These are phyloP conservation scores for Dactylorhiza incarnata DNA, from an alignment of 106 monocot species.

Conservation along the genomic window DNA sequence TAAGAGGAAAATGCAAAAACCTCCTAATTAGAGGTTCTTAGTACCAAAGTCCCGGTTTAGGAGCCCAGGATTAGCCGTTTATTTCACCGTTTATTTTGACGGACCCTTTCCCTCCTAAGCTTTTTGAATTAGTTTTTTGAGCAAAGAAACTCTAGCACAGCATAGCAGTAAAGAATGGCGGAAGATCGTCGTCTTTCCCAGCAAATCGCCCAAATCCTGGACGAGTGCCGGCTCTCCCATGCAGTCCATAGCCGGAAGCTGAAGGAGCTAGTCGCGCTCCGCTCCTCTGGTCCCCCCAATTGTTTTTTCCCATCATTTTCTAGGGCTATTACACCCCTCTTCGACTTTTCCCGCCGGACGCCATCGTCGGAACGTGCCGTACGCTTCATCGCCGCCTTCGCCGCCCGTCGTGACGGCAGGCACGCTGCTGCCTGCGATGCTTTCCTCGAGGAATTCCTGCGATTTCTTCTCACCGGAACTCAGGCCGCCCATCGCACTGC, in stretches of 20 bases:
- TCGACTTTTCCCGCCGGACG: slow-evolving; percentile 48
- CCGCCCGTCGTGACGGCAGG: slow-evolving; percentile 17
- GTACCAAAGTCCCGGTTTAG: too few species aligned
- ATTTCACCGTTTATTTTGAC: slow-evolving; percentile 3
- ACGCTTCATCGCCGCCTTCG: slow-evolving; percentile 70
- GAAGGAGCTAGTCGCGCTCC: slow-evolving; percentile 48
- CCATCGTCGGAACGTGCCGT: slow-evolving; percentile 45
- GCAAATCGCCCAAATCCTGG: slow-evolving; percentile 49
- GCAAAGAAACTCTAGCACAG: too few species aligned
- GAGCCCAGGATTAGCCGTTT: too few species aligned
- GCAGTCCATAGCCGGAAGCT: slow-evolving; percentile 74
- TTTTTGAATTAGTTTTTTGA: too few species aligned
- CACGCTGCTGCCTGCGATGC: slow-evolving; percentile 6
- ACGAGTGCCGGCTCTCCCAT: slow-evolving; percentile 73
- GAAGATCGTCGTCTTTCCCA: slow-evolving; percentile 14
- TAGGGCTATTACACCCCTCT: slow-evolving; percentile 50
- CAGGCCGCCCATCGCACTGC: slow-evolving; percentile 40
- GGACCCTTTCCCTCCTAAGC: slow-evolving; percentile 3
- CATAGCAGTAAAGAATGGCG: not conserved
- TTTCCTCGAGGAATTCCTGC: slow-evolving; percentile 55
- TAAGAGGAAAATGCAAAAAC: too few species aligned
- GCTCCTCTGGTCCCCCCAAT: slow-evolving; percentile 18
- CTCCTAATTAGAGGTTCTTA: too few species aligned
- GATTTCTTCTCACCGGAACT: slow-evolving; percentile 60
- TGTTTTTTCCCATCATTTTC: slow-evolving; percentile 53